These are phyloP conservation scores for Alliaria petiolata DNA, from an alignment of 345 rosid genomes.

Conservation along the genomic window DNA sequence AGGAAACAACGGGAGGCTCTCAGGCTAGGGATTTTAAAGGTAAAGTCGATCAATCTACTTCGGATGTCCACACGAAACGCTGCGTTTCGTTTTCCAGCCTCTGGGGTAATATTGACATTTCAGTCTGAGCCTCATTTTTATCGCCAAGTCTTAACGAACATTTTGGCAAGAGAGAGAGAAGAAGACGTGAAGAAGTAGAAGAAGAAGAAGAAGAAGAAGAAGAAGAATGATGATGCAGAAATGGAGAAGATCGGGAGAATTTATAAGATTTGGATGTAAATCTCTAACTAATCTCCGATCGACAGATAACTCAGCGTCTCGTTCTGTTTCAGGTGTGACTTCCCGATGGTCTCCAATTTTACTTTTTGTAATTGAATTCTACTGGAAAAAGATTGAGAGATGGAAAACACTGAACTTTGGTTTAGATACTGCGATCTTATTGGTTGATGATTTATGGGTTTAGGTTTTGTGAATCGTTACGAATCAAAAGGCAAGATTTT, in stretches of 20 bases:
- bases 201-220: too few relatives aligned
- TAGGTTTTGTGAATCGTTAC: constrained; percentile 20
- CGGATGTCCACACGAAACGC: constrained; percentile 24
- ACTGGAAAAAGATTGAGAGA: background rate
- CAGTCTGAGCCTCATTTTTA: background rate
- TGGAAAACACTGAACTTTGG: background rate
- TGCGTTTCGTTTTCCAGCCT: constrained; percentile 17
- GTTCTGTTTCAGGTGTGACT: constrained; percentile 31
- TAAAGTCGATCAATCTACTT: background rate
- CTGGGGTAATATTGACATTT: constrained; percentile 18
- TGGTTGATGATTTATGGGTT: constrained; percentile 9
- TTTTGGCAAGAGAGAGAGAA: background rate
- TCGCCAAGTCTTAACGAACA: background rate
- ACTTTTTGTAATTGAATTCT: background rate
- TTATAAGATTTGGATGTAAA: constrained; percentile 29
- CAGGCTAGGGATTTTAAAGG: constrained; percentile 21
- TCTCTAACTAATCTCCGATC: constrained; percentile 29
- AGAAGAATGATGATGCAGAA: constrained; percentile 40
- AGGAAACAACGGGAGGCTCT: constrained; percentile 24
- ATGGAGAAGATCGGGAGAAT: constrained; percentile 40
- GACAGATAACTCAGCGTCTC: background rate
- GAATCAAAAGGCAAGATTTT: constrained; percentile 17
- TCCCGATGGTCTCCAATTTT: background rate
- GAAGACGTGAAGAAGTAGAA: background rate
- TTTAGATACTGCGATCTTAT: background rate